Evolutionary conservation across 345 rosid species (phyloP), one percentile per base, ranked within the genome.

Genomic region (Arabis hirsuta): DNA sequence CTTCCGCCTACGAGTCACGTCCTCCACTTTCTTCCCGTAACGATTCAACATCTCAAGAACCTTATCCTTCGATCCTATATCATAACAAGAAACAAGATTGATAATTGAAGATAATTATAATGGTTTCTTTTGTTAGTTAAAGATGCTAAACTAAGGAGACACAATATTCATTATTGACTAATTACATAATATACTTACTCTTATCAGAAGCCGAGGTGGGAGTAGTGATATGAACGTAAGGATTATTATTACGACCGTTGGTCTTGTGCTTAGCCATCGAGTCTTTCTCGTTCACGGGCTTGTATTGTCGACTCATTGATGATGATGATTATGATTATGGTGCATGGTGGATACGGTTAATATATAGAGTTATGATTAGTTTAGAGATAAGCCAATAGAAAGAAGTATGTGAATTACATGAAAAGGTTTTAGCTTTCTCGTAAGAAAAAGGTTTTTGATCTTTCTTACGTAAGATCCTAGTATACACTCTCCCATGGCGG

Each of bases 11-110:
- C 81, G 79, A 41, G 85, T 69, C 55, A 77, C 91, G 53, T 78
- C 84, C 12, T 86, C 97, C 38, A 85, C 44, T 62, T 63, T 87
- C 73, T 77, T 90, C 60, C 88, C 96, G 55, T 77, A 90, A 20
- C 84, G 83, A 64, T 79, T 82, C 80, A 87, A 74, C 60, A 81
- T 82, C 12, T 81, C 82, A 50, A 76, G 73, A 38, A 93, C 43
- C 69, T 48, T 79, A 72, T 65, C 83, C 78, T 67, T 72, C 27
- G 96, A 78, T 65, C 87, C 98, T 92, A 34, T 5, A 29, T 41
- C 13, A 20, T 9, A 10, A 4, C 55, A 22, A 19, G 42, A 38
- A 39, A 45, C 59, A 64, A 31, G n/a, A 55, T 51, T 11, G 12
- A 61, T 50, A 41, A 36, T 51, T 2, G n/a, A 39, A 56, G 14